Evolutionary conservation across 2,329 filamentous ascomycete genomes (phyloP).

Genomic region (Nigrospora oryzae): DNA sequence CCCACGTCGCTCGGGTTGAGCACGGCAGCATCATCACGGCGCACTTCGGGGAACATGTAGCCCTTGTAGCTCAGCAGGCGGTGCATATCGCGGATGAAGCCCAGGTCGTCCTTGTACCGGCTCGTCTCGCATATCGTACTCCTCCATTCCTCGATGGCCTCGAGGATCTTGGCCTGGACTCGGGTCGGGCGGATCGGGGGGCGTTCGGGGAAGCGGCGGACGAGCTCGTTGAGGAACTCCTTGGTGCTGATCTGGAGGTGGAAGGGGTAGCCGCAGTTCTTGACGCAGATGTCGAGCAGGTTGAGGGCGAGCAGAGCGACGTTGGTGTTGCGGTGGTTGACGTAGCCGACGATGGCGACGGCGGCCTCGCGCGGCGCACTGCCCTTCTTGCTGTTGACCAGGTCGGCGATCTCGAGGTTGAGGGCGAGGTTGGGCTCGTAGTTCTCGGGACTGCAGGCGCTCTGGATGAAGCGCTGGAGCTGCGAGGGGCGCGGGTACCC

Average conservation of each 20-base stretch:
- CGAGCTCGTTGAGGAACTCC: constrained; percentile 96
- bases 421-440: constrained; percentile 96
- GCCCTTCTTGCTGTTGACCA: constrained; percentile 97
- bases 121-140: constrained; percentile 97
- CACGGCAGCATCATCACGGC: constrained; percentile 89
- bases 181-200: constrained; percentile 79
- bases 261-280: constrained; percentile 99
- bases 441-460: constrained; percentile 93
- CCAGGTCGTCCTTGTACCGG: constrained; percentile 92
- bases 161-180: constrained; percentile 87
- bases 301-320: constrained; percentile 83
- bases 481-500: constrained; percentile 67
- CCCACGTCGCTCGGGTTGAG: constrained; percentile 92
- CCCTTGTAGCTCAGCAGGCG: constrained; percentile 92
- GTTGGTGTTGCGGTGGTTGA: constrained; percentile 96
- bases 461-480: constrained; percentile 90
- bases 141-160: constrained; percentile 97
- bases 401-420: constrained; percentile 90
- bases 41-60: constrained; percentile 88
- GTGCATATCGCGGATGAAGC: constrained; percentile 97
- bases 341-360: constrained; percentile 82
- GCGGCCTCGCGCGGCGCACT: constrained; percentile 91
- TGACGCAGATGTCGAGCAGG: constrained; percentile 96
- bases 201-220: constrained; percentile 88
- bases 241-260: constrained; percentile 98